Conservation (phyloP, 2,329 filamentous ascomycete genomes). For the Diaporthe batatas region DNA sequence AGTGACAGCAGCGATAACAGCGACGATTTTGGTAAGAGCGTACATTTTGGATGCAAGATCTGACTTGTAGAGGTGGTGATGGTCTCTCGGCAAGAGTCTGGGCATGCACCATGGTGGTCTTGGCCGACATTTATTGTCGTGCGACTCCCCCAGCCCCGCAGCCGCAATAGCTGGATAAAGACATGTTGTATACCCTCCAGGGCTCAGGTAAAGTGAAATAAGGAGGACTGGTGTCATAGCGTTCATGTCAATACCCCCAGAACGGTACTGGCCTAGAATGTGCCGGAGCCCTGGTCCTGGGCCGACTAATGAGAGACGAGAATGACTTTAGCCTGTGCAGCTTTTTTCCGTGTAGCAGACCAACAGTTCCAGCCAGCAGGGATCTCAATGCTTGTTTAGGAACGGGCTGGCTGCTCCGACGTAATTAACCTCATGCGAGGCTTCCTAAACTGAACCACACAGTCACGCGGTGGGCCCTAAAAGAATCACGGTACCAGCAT, state of each 20-base stretch:
- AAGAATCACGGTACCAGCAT: background rate
- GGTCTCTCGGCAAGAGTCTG: slow-evolving; percentile 21
- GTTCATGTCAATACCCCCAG: background rate
- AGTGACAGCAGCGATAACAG: slow-evolving; percentile 46
- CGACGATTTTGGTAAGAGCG: slow-evolving; percentile 44
- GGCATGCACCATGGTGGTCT: slow-evolving; percentile 4
- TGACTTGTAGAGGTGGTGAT: slow-evolving; percentile 5
- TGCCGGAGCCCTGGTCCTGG: slow-evolving; percentile 18
- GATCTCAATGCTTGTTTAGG: background rate
- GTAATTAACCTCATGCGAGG: slow-evolving; percentile 9
- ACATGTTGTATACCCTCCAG: slow-evolving; percentile 2
- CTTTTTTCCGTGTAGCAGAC: background rate
- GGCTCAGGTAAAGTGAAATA: slow-evolving; percentile 10
- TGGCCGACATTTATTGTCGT: slow-evolving; percentile 30
- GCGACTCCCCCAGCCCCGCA: slow-evolving; percentile 26
- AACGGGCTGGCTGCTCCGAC: slow-evolving; percentile 18
- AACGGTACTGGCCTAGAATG: background rate
- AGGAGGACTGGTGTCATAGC: background rate
- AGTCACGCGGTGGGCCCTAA: background rate
- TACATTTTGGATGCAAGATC: slow-evolving; percentile 44
- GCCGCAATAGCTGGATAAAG: slow-evolving; percentile 18
- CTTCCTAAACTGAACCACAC: background rate
- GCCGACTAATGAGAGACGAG: background rate
- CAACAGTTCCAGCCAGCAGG: background rate
- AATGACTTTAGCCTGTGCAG: background rate